Evolutionary conservation across 352 stramenopile species (phyloP).

Genomic region (Phytophthora citrophthora): DNA sequence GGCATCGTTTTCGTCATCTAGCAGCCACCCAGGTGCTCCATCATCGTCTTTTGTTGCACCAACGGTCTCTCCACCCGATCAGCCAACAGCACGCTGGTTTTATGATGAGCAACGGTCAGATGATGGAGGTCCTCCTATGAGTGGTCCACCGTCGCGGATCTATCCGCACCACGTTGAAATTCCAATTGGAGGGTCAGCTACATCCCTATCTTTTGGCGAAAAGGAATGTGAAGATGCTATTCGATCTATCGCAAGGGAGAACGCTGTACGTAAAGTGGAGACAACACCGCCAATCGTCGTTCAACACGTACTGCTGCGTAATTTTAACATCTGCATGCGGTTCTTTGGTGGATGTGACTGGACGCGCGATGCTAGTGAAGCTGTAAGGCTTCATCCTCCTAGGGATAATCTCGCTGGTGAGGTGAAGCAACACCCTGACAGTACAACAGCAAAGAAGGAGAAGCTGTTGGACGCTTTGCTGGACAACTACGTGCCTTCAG

Average conservation of each 20-base stretch:
- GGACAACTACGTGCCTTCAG: constrained; percentile 84
- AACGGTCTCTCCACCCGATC: constrained; percentile 65
- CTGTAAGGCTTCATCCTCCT: constrained; percentile 28
- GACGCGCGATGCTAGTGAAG: constrained; percentile 61
- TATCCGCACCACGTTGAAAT: constrained; percentile 90
- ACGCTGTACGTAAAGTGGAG: constrained; percentile 48
- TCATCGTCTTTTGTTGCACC: constrained; percentile 49
- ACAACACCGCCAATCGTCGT: constrained; percentile 67
- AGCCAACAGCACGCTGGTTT: constrained; percentile 82
- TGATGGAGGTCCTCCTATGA: constrained; percentile 35
- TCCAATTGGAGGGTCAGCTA: constrained; percentile 78
- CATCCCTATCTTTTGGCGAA: constrained; percentile 87
- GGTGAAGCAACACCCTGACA: constrained; percentile 14
- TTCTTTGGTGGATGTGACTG: constrained; percentile 90
- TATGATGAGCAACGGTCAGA: constrained; percentile 63
- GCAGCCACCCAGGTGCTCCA: constrained; percentile 46
- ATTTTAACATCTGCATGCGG: constrained; percentile 90
- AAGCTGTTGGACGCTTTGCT: constrained; percentile 82
- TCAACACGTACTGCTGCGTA: constrained; percentile 81
- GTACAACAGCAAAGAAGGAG: constrained; percentile 51
- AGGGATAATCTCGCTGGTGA: constrained; percentile 10
- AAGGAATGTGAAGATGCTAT: constrained; percentile 82
- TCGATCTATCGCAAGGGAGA: constrained; percentile 74
- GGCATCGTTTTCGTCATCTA: constrained; percentile 68
- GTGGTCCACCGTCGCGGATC: constrained; percentile 74